phyloP scores from a whole-genome alignment of 352 stramenopile species.

The Pythium chondricola region DNA sequence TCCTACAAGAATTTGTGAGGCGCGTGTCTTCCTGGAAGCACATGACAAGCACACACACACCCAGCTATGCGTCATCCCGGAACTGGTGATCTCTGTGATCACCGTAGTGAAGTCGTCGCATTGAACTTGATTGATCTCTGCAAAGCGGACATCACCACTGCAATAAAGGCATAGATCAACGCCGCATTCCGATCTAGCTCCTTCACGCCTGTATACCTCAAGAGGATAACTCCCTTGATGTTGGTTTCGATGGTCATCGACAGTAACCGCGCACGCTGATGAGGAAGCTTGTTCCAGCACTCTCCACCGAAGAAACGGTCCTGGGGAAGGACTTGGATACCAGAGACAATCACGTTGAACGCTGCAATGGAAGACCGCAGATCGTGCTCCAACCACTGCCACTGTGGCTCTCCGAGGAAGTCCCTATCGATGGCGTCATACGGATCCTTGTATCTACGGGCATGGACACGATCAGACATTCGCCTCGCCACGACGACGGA shows the following conservation, averaged over 20 bases:
- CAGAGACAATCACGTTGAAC: constrained; percentile 73
- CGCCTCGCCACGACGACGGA: not conserved
- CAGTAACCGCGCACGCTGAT: constrained; percentile 41
- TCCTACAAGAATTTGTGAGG: not conserved
- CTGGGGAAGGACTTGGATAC: constrained; percentile 48
- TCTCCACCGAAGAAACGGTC: constrained; percentile 46
- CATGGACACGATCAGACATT: not conserved
- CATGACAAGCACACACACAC: constrained; percentile 8
- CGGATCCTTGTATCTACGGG: constrained; percentile 21
- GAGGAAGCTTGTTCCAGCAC: constrained; percentile 57
- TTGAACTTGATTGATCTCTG: constrained; percentile 65
- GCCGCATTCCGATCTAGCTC: too few relatives aligned
- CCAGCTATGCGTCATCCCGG: constrained; percentile 81
- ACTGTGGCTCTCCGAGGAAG: constrained; percentile 39
- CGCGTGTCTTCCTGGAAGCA: not conserved
- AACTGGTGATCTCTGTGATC: constrained; percentile 54
- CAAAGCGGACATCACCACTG: constrained; percentile 71
- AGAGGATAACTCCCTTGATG: constrained; percentile 40
- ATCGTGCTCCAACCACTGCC: constrained; percentile 36
- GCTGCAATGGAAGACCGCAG: constrained; percentile 33
- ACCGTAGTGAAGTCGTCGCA: constrained; percentile 28
- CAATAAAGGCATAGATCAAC: too few relatives aligned
- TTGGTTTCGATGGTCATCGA: constrained; percentile 43
- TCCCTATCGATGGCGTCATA: constrained; percentile 24
- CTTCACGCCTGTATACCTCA: constrained; percentile 31